Percentiles rank a stretch among this genome's conserved stretches.
These are phyloP conservation scores for Sugiyamaella japonica DNA, from an alignment of 1,139 yeast genomes.

Conservation along the genomic window DNA sequence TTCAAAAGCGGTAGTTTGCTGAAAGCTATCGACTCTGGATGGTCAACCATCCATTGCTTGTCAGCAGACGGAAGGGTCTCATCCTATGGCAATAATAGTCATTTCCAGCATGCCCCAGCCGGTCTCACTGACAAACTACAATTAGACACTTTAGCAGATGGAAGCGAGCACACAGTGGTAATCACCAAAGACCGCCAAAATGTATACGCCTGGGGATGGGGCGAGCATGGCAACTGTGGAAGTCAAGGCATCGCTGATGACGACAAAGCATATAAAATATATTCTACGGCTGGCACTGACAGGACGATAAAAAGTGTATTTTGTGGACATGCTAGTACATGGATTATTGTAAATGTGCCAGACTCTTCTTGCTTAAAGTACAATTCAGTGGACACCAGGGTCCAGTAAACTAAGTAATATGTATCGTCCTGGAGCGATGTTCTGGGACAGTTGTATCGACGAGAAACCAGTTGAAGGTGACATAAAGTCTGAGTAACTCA, in stretches of 20 bases:
- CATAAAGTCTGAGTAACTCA: background rate
- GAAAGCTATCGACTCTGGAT: conserved; percentile 54
- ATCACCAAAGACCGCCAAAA: conserved; percentile 33
- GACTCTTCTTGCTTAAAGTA: conserved; percentile 75
- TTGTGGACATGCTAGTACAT: conserved; percentile 29
- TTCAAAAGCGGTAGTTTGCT: conserved; percentile 16
- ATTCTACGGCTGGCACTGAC: conserved; percentile 2
- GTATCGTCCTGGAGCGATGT: conserved; percentile 52
- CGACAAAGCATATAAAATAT: conserved; percentile 10
- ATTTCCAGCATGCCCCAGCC: conserved; percentile 59
- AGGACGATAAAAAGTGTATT: conserved; percentile 14
- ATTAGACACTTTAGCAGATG: conserved; percentile 45
- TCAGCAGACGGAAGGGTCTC: conserved; percentile 23
- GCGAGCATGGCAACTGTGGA: conserved; percentile 98
- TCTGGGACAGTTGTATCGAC: conserved; percentile 66
- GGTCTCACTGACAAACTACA: conserved; percentile 15
- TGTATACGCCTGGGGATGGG: conserved; percentile 94
- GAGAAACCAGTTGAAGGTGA: background rate
- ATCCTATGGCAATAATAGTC: conserved; percentile 74
- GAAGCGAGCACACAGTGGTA: conserved; percentile 85
- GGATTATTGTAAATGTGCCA: conserved; percentile 49
- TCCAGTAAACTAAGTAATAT: conserved; percentile 80
- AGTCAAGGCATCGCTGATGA: conserved; percentile 18
- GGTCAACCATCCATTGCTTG: conserved; percentile 73
- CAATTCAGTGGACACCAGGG: conserved; percentile 41